A percentile compares a stretch with the other conserved stretches of the same genome.
Conservation (phyloP, 2,329 filamentous ascomycete genomes). For the Hypoxylon sp. region DNA sequence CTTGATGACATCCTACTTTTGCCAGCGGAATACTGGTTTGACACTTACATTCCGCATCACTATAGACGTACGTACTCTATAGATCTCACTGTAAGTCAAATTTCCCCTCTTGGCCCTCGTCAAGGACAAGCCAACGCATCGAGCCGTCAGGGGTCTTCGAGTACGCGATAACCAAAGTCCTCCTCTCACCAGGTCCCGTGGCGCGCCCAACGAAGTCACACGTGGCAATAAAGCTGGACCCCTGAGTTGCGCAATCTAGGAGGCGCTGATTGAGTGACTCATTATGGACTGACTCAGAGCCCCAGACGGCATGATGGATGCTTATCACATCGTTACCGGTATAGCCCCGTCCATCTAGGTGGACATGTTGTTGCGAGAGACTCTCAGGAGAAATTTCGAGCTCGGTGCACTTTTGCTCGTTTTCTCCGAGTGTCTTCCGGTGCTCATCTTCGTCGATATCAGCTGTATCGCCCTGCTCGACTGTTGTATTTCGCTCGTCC, state of each 20-base stretch:
- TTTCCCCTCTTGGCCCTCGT: slow-evolving; percentile 16
- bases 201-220: slow-evolving; percentile 18
- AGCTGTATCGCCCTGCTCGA: background rate
- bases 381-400: background rate
- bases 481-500: background rate
- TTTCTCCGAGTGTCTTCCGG: background rate
- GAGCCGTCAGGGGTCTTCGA: slow-evolving; percentile 8
- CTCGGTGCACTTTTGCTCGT: background rate
- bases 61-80: too few species aligned
- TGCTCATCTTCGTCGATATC: background rate
- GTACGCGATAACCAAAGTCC: slow-evolving; percentile 27
- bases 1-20: too few species aligned
- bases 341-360: background rate
- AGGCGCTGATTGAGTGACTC: slow-evolving; percentile 2
- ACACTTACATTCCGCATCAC: background rate
- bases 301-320: slow-evolving; percentile 30
- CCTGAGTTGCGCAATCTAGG: slow-evolving; percentile 5
- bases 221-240: slow-evolving; percentile 4
- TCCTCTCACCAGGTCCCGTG: slow-evolving; percentile 9
- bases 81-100: slow-evolving; percentile 10
- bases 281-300: slow-evolving; percentile 17
- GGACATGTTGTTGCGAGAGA: background rate
- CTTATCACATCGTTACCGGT: slow-evolving; percentile 1
- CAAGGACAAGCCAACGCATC: slow-evolving; percentile 28
- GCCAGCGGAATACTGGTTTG: too few species aligned